Evolutionary conservation across 176 grass and related monocot species (phyloP).

Genomic region (Tillandsia fasciculata): DNA sequence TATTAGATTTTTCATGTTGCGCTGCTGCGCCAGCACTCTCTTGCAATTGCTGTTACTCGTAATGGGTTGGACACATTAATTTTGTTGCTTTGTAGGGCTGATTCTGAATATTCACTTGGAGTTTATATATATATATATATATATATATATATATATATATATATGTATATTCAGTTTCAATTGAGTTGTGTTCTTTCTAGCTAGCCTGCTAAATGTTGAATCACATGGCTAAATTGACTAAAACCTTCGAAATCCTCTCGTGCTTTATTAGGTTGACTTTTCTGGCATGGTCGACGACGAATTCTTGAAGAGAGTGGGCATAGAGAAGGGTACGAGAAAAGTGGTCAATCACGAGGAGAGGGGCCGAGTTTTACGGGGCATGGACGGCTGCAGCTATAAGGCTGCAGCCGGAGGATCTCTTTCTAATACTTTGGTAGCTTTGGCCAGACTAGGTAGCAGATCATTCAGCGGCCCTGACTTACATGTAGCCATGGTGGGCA

Average conservation of each 20-base stretch:
- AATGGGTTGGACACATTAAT: no score
- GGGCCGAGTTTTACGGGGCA: slow-evolving; percentile 55
- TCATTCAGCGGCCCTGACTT: slow-evolving; percentile 40
- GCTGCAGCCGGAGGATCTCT: slow-evolving; percentile 84
- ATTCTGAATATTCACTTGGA: no score
- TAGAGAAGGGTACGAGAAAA: slow-evolving; percentile 80
- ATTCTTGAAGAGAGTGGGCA: slow-evolving; percentile 55
- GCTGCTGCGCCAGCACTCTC: no score
- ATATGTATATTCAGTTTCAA: neutral
- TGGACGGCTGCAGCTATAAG: slow-evolving; percentile 97
- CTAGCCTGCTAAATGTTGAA: neutral
- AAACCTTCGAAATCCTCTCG: neutral
- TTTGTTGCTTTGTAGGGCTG: no score
- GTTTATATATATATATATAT: no score
- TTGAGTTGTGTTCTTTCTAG: neutral
- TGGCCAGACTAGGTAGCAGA: slow-evolving; percentile 53
- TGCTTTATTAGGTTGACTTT: slow-evolving; percentile 65
- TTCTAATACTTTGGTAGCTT: slow-evolving; percentile 78
- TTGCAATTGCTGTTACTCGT: no score
- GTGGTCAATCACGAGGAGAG: slow-evolving; percentile 92
- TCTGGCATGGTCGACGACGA: slow-evolving; percentile 73
- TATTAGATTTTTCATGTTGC: no score
- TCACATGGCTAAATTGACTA: neutral
- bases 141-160: no score
- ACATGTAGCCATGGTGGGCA: slow-evolving; percentile 75